phyloP scores from a whole-genome alignment of 108 stramenopile species.

The Chaetoceros tenuissimus region DNA sequence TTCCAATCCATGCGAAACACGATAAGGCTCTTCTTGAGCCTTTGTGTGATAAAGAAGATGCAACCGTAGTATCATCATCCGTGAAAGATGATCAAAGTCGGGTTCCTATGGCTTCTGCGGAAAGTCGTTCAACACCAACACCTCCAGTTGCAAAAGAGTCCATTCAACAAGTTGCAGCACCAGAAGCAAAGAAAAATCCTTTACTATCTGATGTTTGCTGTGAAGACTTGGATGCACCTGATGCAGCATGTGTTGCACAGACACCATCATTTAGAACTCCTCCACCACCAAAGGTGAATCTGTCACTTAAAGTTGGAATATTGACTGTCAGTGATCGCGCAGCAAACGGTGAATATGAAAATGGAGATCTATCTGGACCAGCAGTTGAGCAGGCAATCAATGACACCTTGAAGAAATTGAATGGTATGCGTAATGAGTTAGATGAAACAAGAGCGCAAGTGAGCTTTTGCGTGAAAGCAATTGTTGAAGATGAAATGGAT shows the following conservation, averaged over 20 bases:
- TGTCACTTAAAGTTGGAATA: conserved; percentile 49
- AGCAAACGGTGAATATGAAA: conserved; percentile 45
- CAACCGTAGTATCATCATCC: neutral
- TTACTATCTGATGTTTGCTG: conserved; percentile 89
- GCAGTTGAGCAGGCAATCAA: conserved; percentile 45
- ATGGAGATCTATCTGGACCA: conserved; percentile 82
- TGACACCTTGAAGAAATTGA: conserved; percentile 14
- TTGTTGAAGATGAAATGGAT: conserved; percentile 76
- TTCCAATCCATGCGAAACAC: conserved; percentile 60
- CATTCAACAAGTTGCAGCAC: too few relatives aligned
- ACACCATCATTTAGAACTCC: conserved; percentile 12
- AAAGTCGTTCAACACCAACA: neutral
- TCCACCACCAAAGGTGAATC: conserved; percentile 22
- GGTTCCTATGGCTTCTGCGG: neutral
- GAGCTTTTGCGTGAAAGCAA: conserved; percentile 16
- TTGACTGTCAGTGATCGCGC: conserved; percentile 87
- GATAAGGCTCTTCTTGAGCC: conserved; percentile 57
- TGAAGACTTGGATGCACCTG: conserved; percentile 45
- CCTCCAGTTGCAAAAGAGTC: conserved; percentile 6
- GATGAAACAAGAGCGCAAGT: conserved; percentile 4
- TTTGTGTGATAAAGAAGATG: conserved; percentile 14
- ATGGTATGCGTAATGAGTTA: conserved; percentile 16
- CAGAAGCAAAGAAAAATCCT: too few relatives aligned
- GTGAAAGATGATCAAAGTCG: neutral
- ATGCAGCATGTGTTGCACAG: neutral